Evolutionary conservation across 257 asterid species (phyloP), one percentile per base, ranked within the genome.

Genomic region (Asclepias syriaca): DNA sequence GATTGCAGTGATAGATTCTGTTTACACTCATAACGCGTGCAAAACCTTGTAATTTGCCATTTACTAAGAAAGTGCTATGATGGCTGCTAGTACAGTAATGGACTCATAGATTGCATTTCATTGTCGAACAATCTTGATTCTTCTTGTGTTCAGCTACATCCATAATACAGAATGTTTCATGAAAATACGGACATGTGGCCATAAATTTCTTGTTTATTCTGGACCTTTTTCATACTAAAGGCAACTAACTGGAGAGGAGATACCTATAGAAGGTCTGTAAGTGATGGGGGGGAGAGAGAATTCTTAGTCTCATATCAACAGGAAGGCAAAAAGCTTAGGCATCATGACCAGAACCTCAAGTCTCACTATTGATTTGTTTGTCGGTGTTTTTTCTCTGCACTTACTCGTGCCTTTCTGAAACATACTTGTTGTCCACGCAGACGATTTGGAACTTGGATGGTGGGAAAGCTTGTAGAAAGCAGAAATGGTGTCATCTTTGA

Each of bases 381-480:
- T 39, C 29, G 27, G n/a, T 69, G 16, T 27, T 29, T 32, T 6
- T 63, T n/a, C 8, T 24, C 55, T 13, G 10, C 15, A 39, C 59
- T 7, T 59, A 16, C 10, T 43, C 27, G n/a, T 48, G 50, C 19
- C 8, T 29, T 48, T 22, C 66, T 81, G 48, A 70, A 69, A 10
- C 51, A 39, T 39, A 13, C 13, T 69, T 75, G 50, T 81, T 78
- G 65, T 71, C n/a, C 32, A 63, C 84, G 84, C 89, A 91, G 97
- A 74, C 84, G 90, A 71, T 74, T 91, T 19, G 97, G 97, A 75
- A 80, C 86, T 5, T 91, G 96, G 96, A 73, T 77, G 8, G 86
- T 88, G 77, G 91, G 91, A 71, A 80, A 80, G 72, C 63, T 91
- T 70, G 87, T 63, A 22, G 87, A 76, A 56, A 77, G 76, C 70